Evolutionary conservation across 1,284 basidiomycete genomes (phyloP).

Genomic region (Melanopsichium pennsylvanicum): DNA sequence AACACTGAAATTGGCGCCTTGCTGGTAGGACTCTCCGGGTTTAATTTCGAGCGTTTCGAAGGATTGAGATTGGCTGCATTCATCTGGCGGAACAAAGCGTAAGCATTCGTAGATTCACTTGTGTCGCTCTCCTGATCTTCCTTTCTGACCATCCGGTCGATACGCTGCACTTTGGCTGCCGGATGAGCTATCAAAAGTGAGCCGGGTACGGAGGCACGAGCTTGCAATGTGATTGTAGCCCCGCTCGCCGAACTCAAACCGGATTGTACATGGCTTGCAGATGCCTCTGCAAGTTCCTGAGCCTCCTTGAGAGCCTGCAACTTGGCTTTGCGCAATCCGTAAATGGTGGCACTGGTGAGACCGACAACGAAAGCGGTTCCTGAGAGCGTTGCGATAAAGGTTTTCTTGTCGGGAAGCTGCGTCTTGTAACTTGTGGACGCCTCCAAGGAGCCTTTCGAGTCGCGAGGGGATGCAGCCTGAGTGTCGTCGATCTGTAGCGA

Average conservation of each 20-base stretch:
- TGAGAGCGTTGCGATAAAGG: conserved; percentile 42
- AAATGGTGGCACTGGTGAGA: conserved; percentile 39
- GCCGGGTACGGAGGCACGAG: not conserved
- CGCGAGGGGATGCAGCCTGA: too few species aligned
- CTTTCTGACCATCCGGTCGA: not conserved
- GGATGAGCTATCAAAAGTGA: not conserved
- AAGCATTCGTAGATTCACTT: conserved; percentile 1
- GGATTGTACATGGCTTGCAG: not conserved
- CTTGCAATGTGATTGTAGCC: not conserved
- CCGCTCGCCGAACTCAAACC: not conserved
- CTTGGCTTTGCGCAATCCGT: conserved; percentile 32
- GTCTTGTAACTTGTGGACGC: conserved; percentile 29
- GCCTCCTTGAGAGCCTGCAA: conserved; percentile 40
- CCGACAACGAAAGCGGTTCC: conserved; percentile 42
- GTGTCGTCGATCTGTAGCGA: not conserved
- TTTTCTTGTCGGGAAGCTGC: conserved; percentile 40
- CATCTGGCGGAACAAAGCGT: conserved; percentile 30
- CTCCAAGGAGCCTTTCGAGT: conserved; percentile 1
- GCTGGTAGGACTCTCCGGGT: not conserved
- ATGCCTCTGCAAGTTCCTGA: conserved; percentile 23
- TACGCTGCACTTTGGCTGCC: not conserved
- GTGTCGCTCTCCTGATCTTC: not conserved
- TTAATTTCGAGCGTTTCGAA: not conserved
- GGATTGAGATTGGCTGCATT: conserved; percentile 25
- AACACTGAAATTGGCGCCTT: conserved; percentile 40